These are phyloP conservation scores for Sideroxylon spinosum DNA, from an alignment of 179 eudicot genomes.

Conservation along the genomic window DNA sequence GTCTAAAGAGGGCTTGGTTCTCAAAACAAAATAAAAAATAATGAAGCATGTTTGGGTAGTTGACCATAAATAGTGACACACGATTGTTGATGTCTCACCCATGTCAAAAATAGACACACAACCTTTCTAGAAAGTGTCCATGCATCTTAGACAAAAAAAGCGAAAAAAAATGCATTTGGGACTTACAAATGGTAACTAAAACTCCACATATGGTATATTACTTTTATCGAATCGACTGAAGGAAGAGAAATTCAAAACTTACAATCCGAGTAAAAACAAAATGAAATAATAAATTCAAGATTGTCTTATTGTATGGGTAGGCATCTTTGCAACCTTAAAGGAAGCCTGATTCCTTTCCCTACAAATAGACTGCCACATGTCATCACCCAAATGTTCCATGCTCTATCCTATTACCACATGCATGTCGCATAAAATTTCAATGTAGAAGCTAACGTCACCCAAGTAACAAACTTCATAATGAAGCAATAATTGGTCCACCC, in stretches of 20 bases:
- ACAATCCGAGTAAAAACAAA: not conserved
- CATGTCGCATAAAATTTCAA: not conserved
- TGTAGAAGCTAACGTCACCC: not conserved
- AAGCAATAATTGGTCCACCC: constrained; percentile 5
- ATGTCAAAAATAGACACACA: no score
- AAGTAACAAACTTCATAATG: not conserved
- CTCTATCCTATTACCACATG: not conserved
- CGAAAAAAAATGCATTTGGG: no score
- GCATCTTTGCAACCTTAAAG: not conserved
- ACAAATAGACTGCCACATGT: not conserved
- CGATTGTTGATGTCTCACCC: no score
- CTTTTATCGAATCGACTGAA: not conserved
- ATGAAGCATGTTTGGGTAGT: no score
- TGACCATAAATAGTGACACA: no score
- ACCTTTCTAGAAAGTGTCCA: no score
- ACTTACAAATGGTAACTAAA: not conserved
- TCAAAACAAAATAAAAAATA: no score
- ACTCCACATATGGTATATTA: not conserved
- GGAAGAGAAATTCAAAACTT: not conserved
- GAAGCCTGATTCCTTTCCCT: not conserved
- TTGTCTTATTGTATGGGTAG: not conserved
- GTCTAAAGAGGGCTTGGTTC: no score
- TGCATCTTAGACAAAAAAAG: no score
- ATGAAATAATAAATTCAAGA: not conserved
- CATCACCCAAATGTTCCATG: not conserved